Conservation (phyloP, 139 green algal species). For the Zygnema cylindricum region DNA sequence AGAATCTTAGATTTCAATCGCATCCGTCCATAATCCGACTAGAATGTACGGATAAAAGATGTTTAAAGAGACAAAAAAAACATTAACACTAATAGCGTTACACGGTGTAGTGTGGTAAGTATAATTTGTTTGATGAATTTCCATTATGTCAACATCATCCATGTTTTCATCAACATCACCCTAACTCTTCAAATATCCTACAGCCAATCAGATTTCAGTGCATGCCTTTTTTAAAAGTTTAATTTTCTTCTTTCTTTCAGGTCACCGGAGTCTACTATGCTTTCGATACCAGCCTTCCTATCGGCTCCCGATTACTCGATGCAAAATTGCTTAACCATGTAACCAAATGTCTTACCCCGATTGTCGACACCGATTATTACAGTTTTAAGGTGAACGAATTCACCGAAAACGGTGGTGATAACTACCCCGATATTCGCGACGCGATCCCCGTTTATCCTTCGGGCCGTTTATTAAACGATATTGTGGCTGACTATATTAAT, state of each 20-base stretch:
- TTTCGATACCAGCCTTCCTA: constrained; percentile 14
- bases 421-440: constrained; percentile 7
- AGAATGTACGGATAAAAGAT: no score
- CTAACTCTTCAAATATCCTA: no score
- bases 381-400: constrained; percentile 57
- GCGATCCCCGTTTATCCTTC: constrained; percentile 18
- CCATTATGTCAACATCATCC: no score
- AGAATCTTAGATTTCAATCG: no score
- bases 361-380: constrained; percentile 18
- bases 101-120: no score
- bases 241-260: constrained; percentile 1
- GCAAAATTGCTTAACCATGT: not conserved
- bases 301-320: constrained; percentile 14
- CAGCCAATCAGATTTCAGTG: no score
- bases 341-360: constrained; percentile 21
- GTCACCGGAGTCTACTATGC: constrained; percentile 29
- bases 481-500: constrained; percentile 13
- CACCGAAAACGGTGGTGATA: constrained; percentile 40
- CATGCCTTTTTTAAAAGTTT: no score
- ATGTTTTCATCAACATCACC: no score
- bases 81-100: no score
- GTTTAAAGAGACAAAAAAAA: no score
- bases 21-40: no score
- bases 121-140: not conserved
- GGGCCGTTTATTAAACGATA: constrained; percentile 16